phyloP scores from a whole-genome alignment of 176 grass and related monocot genomes.

The Triticum monococcum region DNA sequence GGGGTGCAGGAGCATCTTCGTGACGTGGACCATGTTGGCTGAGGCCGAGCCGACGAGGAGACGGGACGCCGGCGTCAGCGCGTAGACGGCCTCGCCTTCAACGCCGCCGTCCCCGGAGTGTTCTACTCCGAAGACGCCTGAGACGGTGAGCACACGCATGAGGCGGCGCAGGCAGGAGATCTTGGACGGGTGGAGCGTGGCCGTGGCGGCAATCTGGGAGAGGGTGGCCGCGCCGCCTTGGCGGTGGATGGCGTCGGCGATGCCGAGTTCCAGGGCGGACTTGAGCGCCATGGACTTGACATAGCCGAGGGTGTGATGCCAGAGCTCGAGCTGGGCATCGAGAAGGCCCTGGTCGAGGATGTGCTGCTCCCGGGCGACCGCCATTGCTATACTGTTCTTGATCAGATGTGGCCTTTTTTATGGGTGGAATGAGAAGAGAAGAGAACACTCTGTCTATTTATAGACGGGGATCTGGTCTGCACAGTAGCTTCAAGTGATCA shows the following conservation, averaged over 20 bases:
- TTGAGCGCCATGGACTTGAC: conserved; percentile 39
- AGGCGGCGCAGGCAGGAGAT: background rate
- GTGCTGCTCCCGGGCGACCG: background rate
- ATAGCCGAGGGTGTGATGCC: background rate
- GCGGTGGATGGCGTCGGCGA: conserved; percentile 15
- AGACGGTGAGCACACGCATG: conserved; percentile 18
- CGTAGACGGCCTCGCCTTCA: conserved; percentile 12
- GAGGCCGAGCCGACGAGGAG: background rate
- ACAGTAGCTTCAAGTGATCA: background rate
- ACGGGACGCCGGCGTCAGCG: conserved; percentile 1
- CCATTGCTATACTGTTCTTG: background rate
- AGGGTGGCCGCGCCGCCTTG: conserved; percentile 7
- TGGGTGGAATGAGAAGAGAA: background rate
- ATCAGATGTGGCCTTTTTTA: background rate
- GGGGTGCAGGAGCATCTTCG: background rate
- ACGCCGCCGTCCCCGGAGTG: background rate
- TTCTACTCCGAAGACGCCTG: background rate
- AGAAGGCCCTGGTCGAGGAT: conserved; percentile 1
- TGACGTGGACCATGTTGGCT: background rate
- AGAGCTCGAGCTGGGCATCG: conserved; percentile 23
- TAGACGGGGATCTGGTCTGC: background rate
- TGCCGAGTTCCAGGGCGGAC: conserved; percentile 10
- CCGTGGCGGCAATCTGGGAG: background rate
- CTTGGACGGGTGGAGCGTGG: conserved; percentile 3
- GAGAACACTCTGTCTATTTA: background rate